phyloP scores from a whole-genome alignment of 208 protist species.

The Entamoeba invadens region DNA sequence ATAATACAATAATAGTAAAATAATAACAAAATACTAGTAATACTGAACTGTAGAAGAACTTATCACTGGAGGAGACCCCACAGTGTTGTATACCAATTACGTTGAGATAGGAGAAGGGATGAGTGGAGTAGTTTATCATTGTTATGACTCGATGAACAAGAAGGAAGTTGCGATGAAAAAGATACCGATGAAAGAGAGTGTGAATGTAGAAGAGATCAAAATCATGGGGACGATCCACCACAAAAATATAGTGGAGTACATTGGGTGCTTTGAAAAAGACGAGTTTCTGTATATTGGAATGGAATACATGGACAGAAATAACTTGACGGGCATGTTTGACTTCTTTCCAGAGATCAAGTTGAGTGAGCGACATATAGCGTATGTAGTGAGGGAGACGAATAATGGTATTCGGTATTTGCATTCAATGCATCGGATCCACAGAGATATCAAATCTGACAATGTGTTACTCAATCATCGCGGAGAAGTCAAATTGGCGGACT shows the following conservation, averaged over 20 bases:
- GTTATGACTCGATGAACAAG: neutral
- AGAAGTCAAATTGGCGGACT: conserved; percentile 60
- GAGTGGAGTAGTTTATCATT: neutral
- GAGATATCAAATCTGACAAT: conserved; percentile 64
- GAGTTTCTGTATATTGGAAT: neutral
- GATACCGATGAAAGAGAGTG: neutral
- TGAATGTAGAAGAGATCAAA: neutral
- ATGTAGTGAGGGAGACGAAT: conserved; percentile 19
- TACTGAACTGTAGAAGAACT: conserved; percentile 48
- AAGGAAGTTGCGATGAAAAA: neutral
- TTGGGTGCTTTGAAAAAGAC: neutral
- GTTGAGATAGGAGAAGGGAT: neutral
- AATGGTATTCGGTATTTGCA: conserved; percentile 62
- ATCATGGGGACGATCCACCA: neutral
- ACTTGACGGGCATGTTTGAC: conserved; percentile 54
- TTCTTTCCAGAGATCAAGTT: conserved; percentile 27
- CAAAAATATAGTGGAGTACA: neutral
- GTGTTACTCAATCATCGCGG: conserved; percentile 43
- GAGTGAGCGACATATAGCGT: conserved; percentile 45
- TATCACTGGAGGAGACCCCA: conserved; percentile 42
- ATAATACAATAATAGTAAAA: too few species aligned
- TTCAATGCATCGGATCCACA: conserved; percentile 55
- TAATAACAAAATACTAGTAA: too few species aligned
- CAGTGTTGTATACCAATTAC: conserved; percentile 21
- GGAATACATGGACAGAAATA: conserved; percentile 12